Evolutionary conservation across 305 asterid genomes (phyloP).

Genomic region (Plantago lanceolata): DNA sequence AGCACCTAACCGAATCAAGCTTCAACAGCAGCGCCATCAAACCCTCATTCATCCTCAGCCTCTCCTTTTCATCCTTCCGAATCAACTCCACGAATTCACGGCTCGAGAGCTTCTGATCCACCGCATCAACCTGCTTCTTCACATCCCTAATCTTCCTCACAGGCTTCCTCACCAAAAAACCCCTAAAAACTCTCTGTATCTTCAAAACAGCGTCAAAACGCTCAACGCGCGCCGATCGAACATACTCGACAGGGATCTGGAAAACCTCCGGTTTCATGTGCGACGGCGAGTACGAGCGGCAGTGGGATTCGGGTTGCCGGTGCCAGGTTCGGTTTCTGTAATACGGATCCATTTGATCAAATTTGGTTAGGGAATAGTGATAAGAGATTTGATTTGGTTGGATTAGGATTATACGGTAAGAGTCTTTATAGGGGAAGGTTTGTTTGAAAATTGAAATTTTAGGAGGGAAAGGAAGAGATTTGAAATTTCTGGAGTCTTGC

Average conservation of each 20-base stretch:
- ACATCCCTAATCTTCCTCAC: slow-evolving; percentile 47
- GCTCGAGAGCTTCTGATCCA: slow-evolving; percentile 40
- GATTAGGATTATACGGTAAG: too few relatives aligned
- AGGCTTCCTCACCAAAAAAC: slow-evolving; percentile 54
- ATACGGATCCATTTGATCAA: slow-evolving; percentile 1
- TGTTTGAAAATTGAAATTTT: too few relatives aligned
- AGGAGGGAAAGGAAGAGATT: too few relatives aligned
- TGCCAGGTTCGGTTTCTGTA: neutral
- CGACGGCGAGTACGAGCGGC: neutral
- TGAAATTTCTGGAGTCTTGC: too few relatives aligned
- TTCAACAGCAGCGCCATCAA: slow-evolving; percentile 64
- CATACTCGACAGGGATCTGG: slow-evolving; percentile 53
- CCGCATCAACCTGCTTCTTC: slow-evolving; percentile 47
- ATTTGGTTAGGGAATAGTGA: too few relatives aligned
- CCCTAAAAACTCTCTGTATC: slow-evolving; percentile 74
- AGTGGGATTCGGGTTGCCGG: neutral
- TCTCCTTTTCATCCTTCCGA: slow-evolving; percentile 41
- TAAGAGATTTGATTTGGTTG: too few relatives aligned
- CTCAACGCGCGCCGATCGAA: slow-evolving; percentile 32
- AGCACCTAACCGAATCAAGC: slow-evolving; percentile 58
- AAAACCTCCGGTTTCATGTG: slow-evolving; percentile 50
- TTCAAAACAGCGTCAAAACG: slow-evolving; percentile 42
- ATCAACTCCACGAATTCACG: slow-evolving; percentile 38
- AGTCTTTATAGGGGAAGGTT: too few relatives aligned
- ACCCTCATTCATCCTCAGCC: slow-evolving; percentile 55